Conservation (phyloP, 1,284 basidiomycete species). For the Ganoderma boninense region DNA sequence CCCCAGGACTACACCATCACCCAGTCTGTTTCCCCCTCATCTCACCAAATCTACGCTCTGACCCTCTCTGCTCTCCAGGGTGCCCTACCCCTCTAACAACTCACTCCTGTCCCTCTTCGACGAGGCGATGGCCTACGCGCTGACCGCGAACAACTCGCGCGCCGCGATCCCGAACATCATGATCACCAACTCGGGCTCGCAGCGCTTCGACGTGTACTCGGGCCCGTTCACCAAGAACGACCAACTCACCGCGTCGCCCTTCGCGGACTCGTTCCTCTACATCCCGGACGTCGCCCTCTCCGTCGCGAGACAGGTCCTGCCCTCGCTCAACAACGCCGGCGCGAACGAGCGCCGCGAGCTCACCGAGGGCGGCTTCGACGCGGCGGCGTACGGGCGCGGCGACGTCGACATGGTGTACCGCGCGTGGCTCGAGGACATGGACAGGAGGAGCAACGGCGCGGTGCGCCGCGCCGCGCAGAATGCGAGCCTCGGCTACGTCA, state of each 20-base stretch:
- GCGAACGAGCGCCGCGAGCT: conserved; percentile 24
- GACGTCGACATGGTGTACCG: conserved; percentile 60
- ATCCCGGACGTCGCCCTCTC: conserved; percentile 59
- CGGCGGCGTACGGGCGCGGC: conserved; percentile 56
- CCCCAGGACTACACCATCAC: conserved; percentile 77
- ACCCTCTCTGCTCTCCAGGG: conserved; percentile 42
- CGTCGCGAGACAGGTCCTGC: conserved; percentile 61
- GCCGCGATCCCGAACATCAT: conserved; percentile 69
- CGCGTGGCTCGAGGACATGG: conserved; percentile 66
- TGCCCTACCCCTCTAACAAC: conserved; percentile 71
- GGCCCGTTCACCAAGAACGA: conserved; percentile 84
- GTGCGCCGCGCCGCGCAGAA: conserved; percentile 51
- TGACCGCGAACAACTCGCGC: conserved; percentile 68
- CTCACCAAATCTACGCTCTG: background rate
- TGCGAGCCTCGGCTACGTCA: conserved; percentile 78
- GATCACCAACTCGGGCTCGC: conserved; percentile 77
- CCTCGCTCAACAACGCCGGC: conserved; percentile 54
- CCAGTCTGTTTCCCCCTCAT: conserved; percentile 35
- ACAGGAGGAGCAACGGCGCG: conserved; percentile 41
- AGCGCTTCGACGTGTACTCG: conserved; percentile 76
- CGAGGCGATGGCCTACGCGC: conserved; percentile 63
- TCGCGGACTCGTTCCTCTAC: conserved; percentile 65
- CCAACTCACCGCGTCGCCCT: conserved; percentile 77
- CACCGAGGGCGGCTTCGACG: conserved; percentile 22
- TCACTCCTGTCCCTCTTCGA: conserved; percentile 71